Evolutionary conservation across 768 basidiomycete genomes (phyloP).

Genomic region (Kondoa subrosea): DNA sequence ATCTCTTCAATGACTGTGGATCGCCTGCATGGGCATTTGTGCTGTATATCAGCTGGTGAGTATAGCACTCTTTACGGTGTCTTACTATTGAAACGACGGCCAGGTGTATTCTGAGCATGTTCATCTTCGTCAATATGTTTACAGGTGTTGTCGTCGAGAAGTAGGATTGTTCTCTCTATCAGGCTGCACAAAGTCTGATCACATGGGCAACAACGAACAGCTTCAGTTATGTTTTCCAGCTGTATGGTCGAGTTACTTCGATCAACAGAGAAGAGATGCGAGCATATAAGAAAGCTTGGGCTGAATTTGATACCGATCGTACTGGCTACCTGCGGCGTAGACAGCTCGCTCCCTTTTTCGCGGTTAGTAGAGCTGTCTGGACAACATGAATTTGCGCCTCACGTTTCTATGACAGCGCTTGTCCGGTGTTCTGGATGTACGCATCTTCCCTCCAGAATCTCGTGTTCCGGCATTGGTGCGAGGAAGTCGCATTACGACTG

Average conservation of each 20-base stretch:
- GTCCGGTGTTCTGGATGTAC: conserved; percentile 70
- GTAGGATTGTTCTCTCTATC: too few relatives aligned
- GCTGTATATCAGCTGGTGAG: conserved; percentile 85
- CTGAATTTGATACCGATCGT: conserved; percentile 57
- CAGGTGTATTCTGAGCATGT: conserved; percentile 38
- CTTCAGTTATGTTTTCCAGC: conserved; percentile 88
- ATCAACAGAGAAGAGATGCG: conserved; percentile 85
- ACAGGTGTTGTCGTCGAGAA: conserved; percentile 43
- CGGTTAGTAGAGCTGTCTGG: conserved; percentile 41
- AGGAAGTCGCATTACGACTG: conserved; percentile 31
- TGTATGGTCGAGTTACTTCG: conserved; percentile 58
- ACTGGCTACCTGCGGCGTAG: conserved; percentile 59
- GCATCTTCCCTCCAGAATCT: conserved; percentile 59
- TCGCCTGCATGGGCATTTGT: conserved; percentile 60
- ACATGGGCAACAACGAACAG: conserved; percentile 80
- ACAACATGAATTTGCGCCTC: background rate
- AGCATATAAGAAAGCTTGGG: conserved; percentile 86
- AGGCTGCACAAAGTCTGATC: background rate
- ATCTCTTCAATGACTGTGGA: conserved; percentile 68
- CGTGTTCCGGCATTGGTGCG: conserved; percentile 47
- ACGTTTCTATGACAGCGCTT: conserved; percentile 39
- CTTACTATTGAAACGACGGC: background rate
- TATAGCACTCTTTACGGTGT: conserved; percentile 64
- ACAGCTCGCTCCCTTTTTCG: conserved; percentile 61
- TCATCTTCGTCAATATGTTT: conserved; percentile 90